Percentiles rank a stretch among this genome's conserved stretches.
These are phyloP conservation scores for Afroboletus lepidellus DNA, from an alignment of 1,284 basidiomycete genomes.

Conservation along the genomic window DNA sequence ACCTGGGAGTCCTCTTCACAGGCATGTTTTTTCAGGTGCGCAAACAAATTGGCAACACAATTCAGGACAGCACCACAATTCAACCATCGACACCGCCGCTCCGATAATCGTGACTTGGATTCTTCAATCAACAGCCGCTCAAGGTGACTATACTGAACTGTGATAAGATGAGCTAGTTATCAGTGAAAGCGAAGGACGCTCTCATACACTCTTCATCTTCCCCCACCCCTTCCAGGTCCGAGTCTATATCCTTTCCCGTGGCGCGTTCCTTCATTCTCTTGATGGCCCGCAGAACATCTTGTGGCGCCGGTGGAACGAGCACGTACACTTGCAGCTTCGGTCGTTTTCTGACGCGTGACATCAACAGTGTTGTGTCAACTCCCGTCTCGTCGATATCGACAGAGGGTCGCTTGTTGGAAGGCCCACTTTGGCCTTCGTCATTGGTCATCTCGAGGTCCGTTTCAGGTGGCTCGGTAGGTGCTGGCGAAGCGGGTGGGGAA, in stretches of 20 bases:
- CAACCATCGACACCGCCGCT: conserved; percentile 56
- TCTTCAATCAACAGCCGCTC: conserved; percentile 43
- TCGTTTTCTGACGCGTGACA: conserved; percentile 24
- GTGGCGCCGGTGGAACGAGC: conserved; percentile 28
- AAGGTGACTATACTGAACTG: conserved; percentile 39
- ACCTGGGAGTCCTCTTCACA: conserved; percentile 34
- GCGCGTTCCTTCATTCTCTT: conserved; percentile 14
- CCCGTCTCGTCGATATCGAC: conserved; percentile 15
- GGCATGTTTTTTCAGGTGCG: conserved; percentile 53
- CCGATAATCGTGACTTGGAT: conserved; percentile 47
- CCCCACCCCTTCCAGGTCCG: conserved; percentile 13
- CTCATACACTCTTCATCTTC: conserved; percentile 35
- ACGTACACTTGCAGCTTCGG: conserved; percentile 28
- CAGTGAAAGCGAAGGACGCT: conserved; percentile 22
- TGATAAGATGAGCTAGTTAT: conserved; percentile 33
- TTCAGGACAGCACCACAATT: conserved; percentile 56
- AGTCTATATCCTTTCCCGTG: conserved; percentile 8
- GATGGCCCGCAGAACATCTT: conserved; percentile 21
- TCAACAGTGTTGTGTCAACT: conserved; percentile 1
- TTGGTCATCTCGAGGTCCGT: conserved; percentile 20
- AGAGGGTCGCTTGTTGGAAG: conserved; percentile 23
- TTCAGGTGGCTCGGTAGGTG: conserved; percentile 20
- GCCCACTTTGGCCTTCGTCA: conserved; percentile 4
- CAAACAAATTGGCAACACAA: conserved; percentile 46
- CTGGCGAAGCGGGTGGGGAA: conserved; percentile 29